phyloP scores from a whole-genome alignment of 169 alveolate species.

The Condylostoma magnum region DNA sequence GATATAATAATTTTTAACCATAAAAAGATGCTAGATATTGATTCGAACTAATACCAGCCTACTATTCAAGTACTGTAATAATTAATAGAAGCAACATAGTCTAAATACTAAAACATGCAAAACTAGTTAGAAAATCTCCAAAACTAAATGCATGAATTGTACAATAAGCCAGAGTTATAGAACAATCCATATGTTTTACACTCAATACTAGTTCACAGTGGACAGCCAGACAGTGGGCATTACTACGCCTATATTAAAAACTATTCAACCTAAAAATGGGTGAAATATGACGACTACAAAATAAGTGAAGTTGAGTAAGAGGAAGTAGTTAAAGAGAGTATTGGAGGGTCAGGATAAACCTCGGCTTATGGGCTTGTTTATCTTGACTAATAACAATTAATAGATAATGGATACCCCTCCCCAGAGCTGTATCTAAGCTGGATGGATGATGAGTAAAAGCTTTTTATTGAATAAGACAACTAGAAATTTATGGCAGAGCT shows the following conservation, averaged over 20 bases:
- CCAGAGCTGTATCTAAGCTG: neutral
- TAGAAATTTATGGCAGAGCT: too few species aligned
- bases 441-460: neutral
- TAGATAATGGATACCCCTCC: neutral
- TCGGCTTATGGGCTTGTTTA: neutral
- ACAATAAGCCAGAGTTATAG: neutral
- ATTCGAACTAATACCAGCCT: neutral
- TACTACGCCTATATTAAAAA: conserved; percentile 19
- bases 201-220: conserved; percentile 23
- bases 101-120: too few species aligned
- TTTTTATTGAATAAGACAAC: neutral
- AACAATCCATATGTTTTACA: neutral
- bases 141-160: neutral
- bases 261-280: conserved; percentile 15
- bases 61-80: neutral
- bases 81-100: neutral
- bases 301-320: conserved; percentile 21
- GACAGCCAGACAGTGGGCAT: conserved; percentile 20
- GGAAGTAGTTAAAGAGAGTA: conserved; percentile 31
- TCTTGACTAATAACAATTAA: neutral
- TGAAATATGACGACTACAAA: conserved; percentile 25
- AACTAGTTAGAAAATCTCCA: neutral
- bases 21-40: neutral
- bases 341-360: too few species aligned
- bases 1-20: neutral